These are phyloP conservation scores for Eragrostis nindensis DNA, from an alignment of 176 grass and related monocot genomes.

Conservation along the genomic window DNA sequence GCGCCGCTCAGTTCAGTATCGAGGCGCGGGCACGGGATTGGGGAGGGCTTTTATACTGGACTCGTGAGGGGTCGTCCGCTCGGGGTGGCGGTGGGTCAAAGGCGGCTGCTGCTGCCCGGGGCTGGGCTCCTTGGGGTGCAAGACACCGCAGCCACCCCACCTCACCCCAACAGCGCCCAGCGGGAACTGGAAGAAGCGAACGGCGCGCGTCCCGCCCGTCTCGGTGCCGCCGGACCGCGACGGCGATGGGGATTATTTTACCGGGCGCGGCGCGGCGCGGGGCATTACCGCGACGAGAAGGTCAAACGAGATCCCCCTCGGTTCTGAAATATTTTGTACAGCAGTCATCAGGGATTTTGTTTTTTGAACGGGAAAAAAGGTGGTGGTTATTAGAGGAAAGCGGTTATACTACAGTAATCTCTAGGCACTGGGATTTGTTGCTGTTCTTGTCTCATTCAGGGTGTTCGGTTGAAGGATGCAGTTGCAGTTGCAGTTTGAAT, in stretches of 20 bases:
- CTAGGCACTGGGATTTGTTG: too few species aligned
- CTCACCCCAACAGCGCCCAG: too few species aligned
- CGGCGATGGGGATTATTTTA: background rate
- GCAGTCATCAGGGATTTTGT: too few species aligned
- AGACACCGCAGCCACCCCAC: constrained; percentile 10
- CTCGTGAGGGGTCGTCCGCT: background rate
- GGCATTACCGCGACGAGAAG: too few species aligned
- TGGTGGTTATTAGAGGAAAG: too few species aligned
- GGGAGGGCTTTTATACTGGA: constrained; percentile 7
- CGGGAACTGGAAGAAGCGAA: background rate
- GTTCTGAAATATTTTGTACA: too few species aligned
- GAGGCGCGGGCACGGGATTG: background rate
- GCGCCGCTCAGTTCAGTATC: background rate
- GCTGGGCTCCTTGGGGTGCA: constrained; percentile 30
- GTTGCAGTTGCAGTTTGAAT: too few species aligned
- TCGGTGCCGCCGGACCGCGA: background rate
- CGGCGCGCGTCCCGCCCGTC: background rate
- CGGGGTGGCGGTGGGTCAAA: constrained; percentile 37
- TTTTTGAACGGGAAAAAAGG: too few species aligned
- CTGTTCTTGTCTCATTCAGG: too few species aligned
- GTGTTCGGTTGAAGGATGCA: too few species aligned
- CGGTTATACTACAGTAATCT: too few species aligned
- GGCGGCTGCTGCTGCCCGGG: background rate
- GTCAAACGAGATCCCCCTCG: background rate
- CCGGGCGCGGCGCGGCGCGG: too few species aligned